Conservation (phyloP, 2,329 filamentous ascomycete species). For the Nakataea oryzae region DNA sequence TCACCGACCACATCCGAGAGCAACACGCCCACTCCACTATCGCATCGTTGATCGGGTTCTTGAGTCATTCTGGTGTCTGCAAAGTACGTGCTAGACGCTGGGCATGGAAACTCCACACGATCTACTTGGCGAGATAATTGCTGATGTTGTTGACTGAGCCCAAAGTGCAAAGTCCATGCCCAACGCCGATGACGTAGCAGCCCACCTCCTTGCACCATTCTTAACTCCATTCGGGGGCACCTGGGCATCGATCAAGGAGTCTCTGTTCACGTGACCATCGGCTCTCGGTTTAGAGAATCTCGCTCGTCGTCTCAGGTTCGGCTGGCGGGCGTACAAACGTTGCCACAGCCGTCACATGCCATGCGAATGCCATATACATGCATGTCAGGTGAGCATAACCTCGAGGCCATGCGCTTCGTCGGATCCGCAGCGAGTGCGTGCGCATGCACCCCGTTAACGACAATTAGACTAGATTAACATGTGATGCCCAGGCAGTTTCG, state of each 20-base stretch:
- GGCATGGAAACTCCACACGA: neutral
- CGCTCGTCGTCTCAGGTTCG: too few relatives aligned
- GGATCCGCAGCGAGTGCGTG: neutral
- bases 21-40: constrained; percentile 34
- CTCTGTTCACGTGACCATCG: neutral
- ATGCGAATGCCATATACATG: neutral
- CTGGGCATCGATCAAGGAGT: neutral
- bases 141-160: neutral
- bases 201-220: neutral
- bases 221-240: neutral
- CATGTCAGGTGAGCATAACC: neutral
- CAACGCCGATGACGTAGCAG: neutral
- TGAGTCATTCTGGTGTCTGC: neutral
- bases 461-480: too few relatives aligned
- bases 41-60: neutral
- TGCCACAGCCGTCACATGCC: neutral
- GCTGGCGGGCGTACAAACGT: too few relatives aligned
- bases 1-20: constrained; percentile 80
- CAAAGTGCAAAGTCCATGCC: neutral
- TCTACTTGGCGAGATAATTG: neutral
- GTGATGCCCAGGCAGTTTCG: too few relatives aligned
- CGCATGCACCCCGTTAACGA: too few relatives aligned
- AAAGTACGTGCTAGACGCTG: neutral
- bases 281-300: too few relatives aligned
- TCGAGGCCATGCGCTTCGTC: too few relatives aligned